phyloP scores from a whole-genome alignment of 1,284 basidiomycete species.

The Microbotryum saponariae region DNA sequence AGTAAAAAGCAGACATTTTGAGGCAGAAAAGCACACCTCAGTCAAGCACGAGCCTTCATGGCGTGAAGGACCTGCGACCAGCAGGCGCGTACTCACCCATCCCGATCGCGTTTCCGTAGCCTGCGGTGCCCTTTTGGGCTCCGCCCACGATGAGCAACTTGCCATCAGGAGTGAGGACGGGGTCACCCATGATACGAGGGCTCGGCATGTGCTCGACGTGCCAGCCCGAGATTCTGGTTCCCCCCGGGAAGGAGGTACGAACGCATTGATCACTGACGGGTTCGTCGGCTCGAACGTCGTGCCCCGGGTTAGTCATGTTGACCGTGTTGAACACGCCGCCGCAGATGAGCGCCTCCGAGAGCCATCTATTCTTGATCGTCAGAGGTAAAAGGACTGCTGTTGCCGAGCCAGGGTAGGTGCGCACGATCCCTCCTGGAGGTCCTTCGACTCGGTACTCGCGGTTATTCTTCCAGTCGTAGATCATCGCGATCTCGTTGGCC shows the following conservation, averaged over 20 bases:
- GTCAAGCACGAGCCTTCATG: constrained; percentile 36
- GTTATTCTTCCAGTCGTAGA: constrained; percentile 66
- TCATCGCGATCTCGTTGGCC: constrained; percentile 65
- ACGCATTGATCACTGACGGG: no score
- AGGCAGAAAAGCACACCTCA: constrained; percentile 40
- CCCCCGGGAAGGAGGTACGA: no score
- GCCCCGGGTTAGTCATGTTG: constrained; percentile 43
- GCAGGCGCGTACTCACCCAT: no score
- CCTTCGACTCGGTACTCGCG: constrained; percentile 47
- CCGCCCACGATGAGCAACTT: constrained; percentile 64
- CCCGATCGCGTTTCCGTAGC: constrained; percentile 60
- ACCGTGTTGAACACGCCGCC: constrained; percentile 62
- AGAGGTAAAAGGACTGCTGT: constrained; percentile 64
- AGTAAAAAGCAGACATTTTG: no score
- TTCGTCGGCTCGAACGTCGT: no score
- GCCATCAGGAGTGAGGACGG: constrained; percentile 68
- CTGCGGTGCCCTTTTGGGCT: constrained; percentile 63
- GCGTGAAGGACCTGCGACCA: no score
- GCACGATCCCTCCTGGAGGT: constrained; percentile 50
- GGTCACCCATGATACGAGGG: constrained; percentile 65
- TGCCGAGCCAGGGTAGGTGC: constrained; percentile 63
- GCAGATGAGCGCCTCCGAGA: constrained; percentile 66
- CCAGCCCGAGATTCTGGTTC: constrained; percentile 50
- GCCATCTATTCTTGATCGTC: constrained; percentile 49
- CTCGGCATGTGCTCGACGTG: constrained; percentile 63